Evolutionary conservation across 2,329 filamentous ascomycete genomes (phyloP), one percentile per base, ranked within the genome.

Genomic region (Aspergillus neotritici): DNA sequence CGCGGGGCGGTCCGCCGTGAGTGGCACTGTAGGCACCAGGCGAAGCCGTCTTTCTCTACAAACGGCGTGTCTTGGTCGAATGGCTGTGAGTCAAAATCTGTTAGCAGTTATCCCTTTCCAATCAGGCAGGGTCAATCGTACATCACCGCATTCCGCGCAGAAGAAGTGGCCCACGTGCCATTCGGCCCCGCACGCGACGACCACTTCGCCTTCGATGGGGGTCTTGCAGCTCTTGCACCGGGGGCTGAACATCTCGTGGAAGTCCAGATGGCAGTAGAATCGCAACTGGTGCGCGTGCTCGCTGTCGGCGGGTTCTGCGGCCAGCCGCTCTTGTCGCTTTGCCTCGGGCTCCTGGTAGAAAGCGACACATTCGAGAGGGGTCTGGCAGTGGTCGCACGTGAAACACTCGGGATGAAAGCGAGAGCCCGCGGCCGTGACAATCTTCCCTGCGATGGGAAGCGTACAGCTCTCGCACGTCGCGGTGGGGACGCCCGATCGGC

Each of bases 91-190:
- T 35, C 17, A 8, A 32, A 2, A 28, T 50, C 12, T 46, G 49
- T 56, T 49, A 58, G 46, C 30, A n/a, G n/a, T 42, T 14, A 17
- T 3, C 11, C 9, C 31, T 3, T 33, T 17, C 11, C 11, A 17
- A 31, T 4, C 28, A 14, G 15, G 9, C 9, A 37, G 32, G n/a
- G 16, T 6, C 10, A 31, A 43, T 50, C 69, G 47, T 64, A 73
- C 70, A 70, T 98, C 91, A 54, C 93, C 93, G 63, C 93, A 98
- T 74, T 98, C 89, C 33, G 93, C 93, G 62, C 93, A 98, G 77
- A 98, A 98, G 72, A 98, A 98, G 69, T 98, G 93, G 0, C 93
- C 93, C 41, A 87, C 86, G 65, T 98, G 93, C 87, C 88, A 98
- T 68, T 95, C 89, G n/a, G 84, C 80, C 1, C 93, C 93, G 44